Conservation (phyloP, 257 asterid species). For the Fraxinus pennsylvanica region DNA sequence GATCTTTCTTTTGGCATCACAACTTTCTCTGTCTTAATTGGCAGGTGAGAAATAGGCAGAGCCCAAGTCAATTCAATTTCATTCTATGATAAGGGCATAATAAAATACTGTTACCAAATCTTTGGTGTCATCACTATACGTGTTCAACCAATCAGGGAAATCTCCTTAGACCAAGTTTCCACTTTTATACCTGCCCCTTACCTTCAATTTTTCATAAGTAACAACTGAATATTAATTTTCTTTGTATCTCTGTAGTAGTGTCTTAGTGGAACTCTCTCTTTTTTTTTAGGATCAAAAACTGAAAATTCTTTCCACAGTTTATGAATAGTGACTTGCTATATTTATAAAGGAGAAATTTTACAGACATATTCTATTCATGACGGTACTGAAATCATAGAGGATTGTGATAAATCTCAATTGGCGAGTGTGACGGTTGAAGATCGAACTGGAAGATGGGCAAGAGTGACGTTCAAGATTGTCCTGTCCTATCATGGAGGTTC, state of each 20-base stretch:
- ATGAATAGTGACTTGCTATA: constrained; percentile 6
- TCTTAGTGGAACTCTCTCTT: background rate
- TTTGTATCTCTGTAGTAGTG: constrained; percentile 3
- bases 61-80: background rate
- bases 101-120: background rate
- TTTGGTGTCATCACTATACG: background rate
- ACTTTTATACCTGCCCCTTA: background rate
- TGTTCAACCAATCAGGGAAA: background rate
- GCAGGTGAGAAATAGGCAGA: background rate
- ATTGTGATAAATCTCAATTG: constrained; percentile 39
- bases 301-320: constrained; percentile 11
- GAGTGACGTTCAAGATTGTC: constrained; percentile 73
- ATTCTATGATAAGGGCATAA: background rate
- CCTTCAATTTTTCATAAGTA: background rate
- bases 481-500: constrained; percentile 86
- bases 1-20: background rate
- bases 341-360: constrained; percentile 29
- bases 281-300: background rate
- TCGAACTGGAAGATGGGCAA: constrained; percentile 81
- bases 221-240: background rate
- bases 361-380: constrained; percentile 40
- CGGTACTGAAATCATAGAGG: constrained; percentile 47
- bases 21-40: background rate
- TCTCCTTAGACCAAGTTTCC: background rate
- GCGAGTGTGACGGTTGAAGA: constrained; percentile 40